Evolutionary conservation across 2,329 filamentous ascomycete species (phyloP).

Genomic region (Colletotrichum tabaci): DNA sequence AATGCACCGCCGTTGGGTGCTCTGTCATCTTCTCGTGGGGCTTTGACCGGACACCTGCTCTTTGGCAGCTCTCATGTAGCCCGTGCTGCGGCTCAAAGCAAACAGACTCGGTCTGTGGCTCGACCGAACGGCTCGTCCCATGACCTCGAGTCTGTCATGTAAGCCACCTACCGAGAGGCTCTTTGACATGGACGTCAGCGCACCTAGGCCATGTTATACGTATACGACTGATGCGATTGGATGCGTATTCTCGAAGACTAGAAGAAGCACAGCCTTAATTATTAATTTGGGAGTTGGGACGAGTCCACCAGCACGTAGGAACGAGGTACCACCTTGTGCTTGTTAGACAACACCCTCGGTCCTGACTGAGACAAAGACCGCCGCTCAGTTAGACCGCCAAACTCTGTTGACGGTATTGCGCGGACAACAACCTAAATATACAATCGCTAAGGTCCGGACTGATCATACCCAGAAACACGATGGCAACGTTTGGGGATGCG

Average conservation of each 20-base stretch:
- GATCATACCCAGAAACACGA: neutral
- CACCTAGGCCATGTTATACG: too few relatives aligned
- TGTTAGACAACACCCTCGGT: constrained; percentile 2
- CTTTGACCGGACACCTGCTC: constrained; percentile 13
- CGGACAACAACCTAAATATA: neutral
- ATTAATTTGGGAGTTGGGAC: neutral
- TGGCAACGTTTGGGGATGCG: too few relatives aligned
- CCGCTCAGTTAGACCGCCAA: constrained; percentile 18
- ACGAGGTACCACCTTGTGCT: neutral
- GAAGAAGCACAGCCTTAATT: neutral
- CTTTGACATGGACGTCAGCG: constrained; percentile 4
- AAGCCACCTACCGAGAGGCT: constrained; percentile 5
- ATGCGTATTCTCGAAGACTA: neutral
- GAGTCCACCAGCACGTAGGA: neutral
- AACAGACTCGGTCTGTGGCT: constrained; percentile 20
- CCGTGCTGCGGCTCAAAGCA: constrained; percentile 24
- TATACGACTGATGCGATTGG: constrained; percentile 16
- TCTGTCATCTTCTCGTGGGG: constrained; percentile 16
- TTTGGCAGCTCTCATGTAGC: constrained; percentile 15
- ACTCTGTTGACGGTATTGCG: constrained; percentile 24
- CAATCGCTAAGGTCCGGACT: constrained; percentile 1
- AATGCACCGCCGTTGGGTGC: constrained; percentile 30
- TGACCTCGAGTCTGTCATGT: constrained; percentile 10
- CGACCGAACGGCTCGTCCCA: constrained; percentile 34
- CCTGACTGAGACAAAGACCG: constrained; percentile 2